Base-by-base conservation (phyloP, 2,329 filamentous ascomycete species). In the Dactylellina haptotyla region DNA sequence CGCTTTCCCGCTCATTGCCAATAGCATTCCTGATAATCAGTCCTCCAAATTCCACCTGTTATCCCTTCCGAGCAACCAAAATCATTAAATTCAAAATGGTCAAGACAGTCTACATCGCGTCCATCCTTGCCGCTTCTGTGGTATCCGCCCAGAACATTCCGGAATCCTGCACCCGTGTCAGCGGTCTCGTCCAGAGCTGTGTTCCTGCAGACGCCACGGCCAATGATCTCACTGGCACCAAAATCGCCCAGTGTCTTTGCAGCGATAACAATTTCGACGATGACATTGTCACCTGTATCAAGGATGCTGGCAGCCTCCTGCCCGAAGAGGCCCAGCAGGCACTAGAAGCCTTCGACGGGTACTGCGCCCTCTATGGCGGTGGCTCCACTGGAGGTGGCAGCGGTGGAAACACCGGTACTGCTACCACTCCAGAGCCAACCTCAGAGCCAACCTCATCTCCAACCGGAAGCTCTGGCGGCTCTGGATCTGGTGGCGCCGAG, bases 131-230 rank as follows among this genome's bases (percentile, higher is more conserved):
- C 14, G 46, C 37, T 9, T 50, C 61, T 23, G 39, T 43, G 23
- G 69, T 51, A 14, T 54, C 69, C 8, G 59, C 66, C 3, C 66
- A 72, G 30, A 39, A 28, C 14, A n/a, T 62, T n/a, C 69, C 69
- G 14, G 45, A 26, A 1, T 41, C 46, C 10, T 73, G 61, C 41
- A 6, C 1, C 8, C 2, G n/a, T 5, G 54, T 62, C 30, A 39
- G 25, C 32, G 2, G 10, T 2, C 20, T 34, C 8, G 23, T 45
- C 23, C 18, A 28, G 23, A 18, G 8, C 37, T 72, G 67, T 51
- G 16, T 39, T 9, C 54, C 69, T 8, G 23, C 23, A 9, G 20
- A 45, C 20, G 53, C 61, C 1, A 43, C 39, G 14, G 9, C 4
- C 3, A 25, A 28, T 1, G 66, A 58, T 10, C 4, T 64, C 26